phyloP scores from a whole-genome alignment of 179 eudicot genomes.

The Drosera spatulata region DNA sequence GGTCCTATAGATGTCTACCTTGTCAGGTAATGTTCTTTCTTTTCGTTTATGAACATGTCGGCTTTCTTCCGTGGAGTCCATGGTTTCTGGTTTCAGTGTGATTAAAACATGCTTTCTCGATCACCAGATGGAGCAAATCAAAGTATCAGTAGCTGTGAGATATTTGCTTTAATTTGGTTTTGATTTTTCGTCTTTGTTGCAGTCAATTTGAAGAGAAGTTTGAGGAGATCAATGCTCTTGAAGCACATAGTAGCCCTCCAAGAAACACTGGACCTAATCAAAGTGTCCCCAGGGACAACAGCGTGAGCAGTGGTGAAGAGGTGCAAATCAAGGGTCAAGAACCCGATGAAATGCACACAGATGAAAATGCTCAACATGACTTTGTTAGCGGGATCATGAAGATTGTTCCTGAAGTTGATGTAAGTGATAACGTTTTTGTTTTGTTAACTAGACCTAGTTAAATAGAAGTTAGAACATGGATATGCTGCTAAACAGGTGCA shows the following conservation, averaged over 20 bases:
- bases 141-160: no score
- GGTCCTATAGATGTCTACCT: no score
- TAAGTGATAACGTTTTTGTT: slow-evolving; percentile 30
- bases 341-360: slow-evolving; percentile 26
- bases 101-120: not conserved
- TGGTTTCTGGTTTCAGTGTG: not conserved
- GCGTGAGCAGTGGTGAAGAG: slow-evolving; percentile 23
- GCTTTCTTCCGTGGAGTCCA: not conserved
- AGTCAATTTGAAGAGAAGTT: slow-evolving; percentile 98
- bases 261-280: slow-evolving; percentile 28
- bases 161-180: not conserved
- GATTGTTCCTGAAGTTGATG: slow-evolving; percentile 94
- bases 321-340: slow-evolving; percentile 36
- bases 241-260: slow-evolving; percentile 39
- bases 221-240: slow-evolving; percentile 62
- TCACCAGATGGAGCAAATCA: not conserved
- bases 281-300: slow-evolving; percentile 15
- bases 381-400: slow-evolving; percentile 80
- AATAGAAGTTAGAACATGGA: not conserved
- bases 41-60: not conserved
- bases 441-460: not conserved
- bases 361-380: slow-evolving; percentile 51
- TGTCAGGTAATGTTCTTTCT: slow-evolving; percentile 1
- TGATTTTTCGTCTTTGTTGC: not conserved
- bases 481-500: not conserved